These are phyloP conservation scores for Solanum bukasovii DNA, from an alignment of 257 asterid genomes.

Conservation along the genomic window DNA sequence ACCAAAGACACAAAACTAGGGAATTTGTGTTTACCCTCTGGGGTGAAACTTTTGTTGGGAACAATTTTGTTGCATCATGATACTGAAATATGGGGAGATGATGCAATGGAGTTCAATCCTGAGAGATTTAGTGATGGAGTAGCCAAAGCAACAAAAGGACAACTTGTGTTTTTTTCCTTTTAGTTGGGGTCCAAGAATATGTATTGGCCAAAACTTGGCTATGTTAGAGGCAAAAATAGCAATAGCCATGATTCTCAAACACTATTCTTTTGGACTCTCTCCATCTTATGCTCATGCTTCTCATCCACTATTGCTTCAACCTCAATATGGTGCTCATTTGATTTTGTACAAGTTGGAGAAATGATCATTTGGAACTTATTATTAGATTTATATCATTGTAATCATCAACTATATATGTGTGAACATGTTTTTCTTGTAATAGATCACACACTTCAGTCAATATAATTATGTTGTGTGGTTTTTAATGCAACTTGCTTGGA, in stretches of 20 bases:
- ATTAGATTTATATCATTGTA: not conserved
- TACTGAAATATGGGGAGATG: slow-evolving; percentile 7
- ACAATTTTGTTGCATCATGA: slow-evolving; percentile 11
- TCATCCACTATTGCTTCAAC: not conserved
- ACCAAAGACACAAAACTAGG: not conserved
- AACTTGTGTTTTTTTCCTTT: slow-evolving; percentile 2
- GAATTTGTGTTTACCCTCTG: not conserved
- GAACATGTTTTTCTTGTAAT: not conserved
- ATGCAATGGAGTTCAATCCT: slow-evolving; percentile 18
- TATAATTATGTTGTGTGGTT: not conserved
- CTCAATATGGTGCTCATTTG: slow-evolving; percentile 16
- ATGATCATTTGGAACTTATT: not conserved
- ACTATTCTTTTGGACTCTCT: slow-evolving; percentile 5
- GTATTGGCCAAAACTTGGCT: slow-evolving; percentile 8
- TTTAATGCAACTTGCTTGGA: not conserved
- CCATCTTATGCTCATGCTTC: slow-evolving; percentile 18
- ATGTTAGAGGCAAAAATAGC: slow-evolving; percentile 9
- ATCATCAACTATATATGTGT: not conserved
- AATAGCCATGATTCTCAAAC: not conserved
- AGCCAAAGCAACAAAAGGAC: slow-evolving; percentile 12
- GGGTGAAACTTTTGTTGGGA: not conserved
- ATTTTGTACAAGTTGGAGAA: slow-evolving; percentile 3
- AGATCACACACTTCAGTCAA: not conserved
- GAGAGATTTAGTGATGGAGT: slow-evolving; percentile 16
- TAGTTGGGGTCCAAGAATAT: slow-evolving; percentile 13